A percentile compares a stretch with the other conserved stretches of the same genome.
These are phyloP conservation scores for Sarocladium brachiariae DNA, from an alignment of 2,329 filamentous ascomycete species.

Conservation along the genomic window DNA sequence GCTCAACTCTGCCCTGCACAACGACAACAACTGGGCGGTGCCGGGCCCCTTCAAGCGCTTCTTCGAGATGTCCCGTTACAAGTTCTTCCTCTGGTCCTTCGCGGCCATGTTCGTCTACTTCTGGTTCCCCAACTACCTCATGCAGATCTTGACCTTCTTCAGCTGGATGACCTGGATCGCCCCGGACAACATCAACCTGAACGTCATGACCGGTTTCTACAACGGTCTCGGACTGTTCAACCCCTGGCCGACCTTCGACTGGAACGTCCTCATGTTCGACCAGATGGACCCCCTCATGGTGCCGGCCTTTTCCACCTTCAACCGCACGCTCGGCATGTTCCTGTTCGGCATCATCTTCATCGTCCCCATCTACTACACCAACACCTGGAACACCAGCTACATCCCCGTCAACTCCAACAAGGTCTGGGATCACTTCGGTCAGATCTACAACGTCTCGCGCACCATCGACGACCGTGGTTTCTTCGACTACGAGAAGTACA, in stretches of 20 bases:
- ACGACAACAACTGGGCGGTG: constrained; percentile 24
- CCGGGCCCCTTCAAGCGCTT: constrained; percentile 28
- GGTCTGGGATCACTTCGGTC: constrained; percentile 35
- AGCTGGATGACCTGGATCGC: constrained; percentile 49
- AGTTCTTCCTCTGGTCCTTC: constrained; percentile 37
- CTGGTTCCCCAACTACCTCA: constrained; percentile 47
- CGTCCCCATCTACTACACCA: constrained; percentile 33
- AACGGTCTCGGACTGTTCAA: constrained; percentile 33
- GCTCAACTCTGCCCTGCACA: constrained; percentile 42
- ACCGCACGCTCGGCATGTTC: constrained; percentile 25
- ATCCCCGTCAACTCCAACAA: constrained; percentile 38
- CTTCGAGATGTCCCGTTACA: constrained; percentile 36
- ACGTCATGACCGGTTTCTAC: constrained; percentile 28
- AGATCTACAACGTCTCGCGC: constrained; percentile 27
- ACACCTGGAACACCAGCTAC: constrained; percentile 37
- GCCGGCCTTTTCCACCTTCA: constrained; percentile 30
- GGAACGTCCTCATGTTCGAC: constrained; percentile 28
- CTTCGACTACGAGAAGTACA: constrained; percentile 31
- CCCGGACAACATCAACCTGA: constrained; percentile 31
- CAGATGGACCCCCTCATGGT: constrained; percentile 29
- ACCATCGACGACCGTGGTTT: constrained; percentile 30
- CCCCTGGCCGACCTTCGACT: constrained; percentile 35
- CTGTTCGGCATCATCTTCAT: constrained; percentile 26
- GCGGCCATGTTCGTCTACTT: constrained; percentile 45
- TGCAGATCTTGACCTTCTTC: constrained; percentile 39